phyloP scores from a whole-genome alignment of 176 grass and related monocot species.

The Alloteropsis semialata region DNA sequence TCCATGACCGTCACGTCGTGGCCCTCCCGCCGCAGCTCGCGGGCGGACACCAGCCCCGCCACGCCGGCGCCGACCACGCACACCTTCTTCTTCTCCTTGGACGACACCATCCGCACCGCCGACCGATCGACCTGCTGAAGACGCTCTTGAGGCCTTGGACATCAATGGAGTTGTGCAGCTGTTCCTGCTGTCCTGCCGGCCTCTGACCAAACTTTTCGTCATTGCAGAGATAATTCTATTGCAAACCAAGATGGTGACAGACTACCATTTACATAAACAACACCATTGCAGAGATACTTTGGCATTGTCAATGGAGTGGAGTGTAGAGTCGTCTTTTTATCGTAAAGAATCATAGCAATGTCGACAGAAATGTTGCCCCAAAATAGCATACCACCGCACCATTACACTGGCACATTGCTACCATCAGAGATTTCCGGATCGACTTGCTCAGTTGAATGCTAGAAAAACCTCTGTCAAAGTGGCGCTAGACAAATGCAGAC shows the following conservation, averaged over 20 bases:
- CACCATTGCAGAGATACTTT: not conserved
- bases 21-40: slow-evolving; percentile 40
- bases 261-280: no score
- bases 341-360: no score
- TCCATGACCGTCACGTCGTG: slow-evolving; percentile 43
- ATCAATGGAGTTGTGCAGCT: not conserved
- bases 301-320: not conserved
- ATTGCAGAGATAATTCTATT: not conserved
- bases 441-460: not conserved
- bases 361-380: no score
- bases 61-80: slow-evolving; percentile 44
- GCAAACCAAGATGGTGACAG: not conserved
- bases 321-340: no score
- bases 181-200: not conserved
- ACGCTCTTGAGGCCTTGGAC: not conserved
- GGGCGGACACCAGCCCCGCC: slow-evolving; percentile 3
- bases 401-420: not conserved
- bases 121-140: not conserved
- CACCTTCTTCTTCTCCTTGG: slow-evolving; percentile 23
- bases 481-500: no score
- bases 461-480: not conserved
- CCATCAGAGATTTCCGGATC: not conserved
- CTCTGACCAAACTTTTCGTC: not conserved
- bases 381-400: no score
- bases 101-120: not conserved